A percentile compares a stretch with the other conserved stretches of the same genome.
Conservation (phyloP, 495 filamentous ascomycete species). For the Neurospora sp. region DNA sequence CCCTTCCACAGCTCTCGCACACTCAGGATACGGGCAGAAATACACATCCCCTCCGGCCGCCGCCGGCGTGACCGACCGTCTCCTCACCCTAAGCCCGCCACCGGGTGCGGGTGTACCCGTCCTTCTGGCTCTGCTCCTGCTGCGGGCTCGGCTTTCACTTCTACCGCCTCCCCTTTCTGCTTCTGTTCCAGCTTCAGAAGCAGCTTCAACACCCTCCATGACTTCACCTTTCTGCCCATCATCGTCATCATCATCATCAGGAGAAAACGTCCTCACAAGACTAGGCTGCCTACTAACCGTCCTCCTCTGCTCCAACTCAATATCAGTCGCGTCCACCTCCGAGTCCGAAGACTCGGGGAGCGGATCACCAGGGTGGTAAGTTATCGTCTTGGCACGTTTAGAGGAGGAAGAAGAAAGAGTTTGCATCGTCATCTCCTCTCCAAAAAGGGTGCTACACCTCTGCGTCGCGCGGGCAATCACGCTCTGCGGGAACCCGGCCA, state of each 20-base stretch:
- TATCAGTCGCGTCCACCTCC: conserved; percentile 13
- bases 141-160: neutral
- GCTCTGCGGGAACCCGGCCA: conserved; percentile 51
- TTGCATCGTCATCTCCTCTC: conserved; percentile 51
- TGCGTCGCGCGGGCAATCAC: conserved; percentile 56
- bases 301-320: conserved; percentile 1
- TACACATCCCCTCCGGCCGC: neutral
- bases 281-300: conserved; percentile 17
- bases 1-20: conserved; percentile 8
- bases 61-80: neutral
- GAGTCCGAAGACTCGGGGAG: conserved; percentile 25
- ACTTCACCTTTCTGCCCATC: neutral
- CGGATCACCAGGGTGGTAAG: conserved; percentile 26
- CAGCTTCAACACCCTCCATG: neutral
- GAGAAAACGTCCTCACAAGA: neutral
- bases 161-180: neutral
- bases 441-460: conserved; percentile 63
- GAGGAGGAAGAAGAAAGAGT: conserved; percentile 26
- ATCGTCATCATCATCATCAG: neutral
- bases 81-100: neutral
- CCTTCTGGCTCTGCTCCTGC: conserved; percentile 1
- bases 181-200: neutral
- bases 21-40: conserved; percentile 11
- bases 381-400: conserved; percentile 2
- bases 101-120: neutral